Evolutionary conservation across 805 yeast genomes (phyloP), one percentile per base, ranked within the genome.

Genomic region (Candida coquimbonensis): DNA sequence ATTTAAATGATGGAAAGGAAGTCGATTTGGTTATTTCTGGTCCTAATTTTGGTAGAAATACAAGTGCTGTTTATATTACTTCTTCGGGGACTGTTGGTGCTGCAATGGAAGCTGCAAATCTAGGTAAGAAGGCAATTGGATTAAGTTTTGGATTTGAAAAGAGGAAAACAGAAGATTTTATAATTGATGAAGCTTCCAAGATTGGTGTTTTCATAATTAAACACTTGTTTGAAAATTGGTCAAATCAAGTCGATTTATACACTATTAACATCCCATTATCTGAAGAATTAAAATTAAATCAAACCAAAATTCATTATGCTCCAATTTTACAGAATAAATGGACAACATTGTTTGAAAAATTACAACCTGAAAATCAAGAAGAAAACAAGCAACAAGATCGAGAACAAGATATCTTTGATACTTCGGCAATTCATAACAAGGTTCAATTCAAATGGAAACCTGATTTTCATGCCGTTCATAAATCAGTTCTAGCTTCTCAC

Each of bases 61-160:
- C 96, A 2, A 80, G 91, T 24, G 88, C 95, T 7, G 77, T 91
- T 39, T 93, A 89, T 63, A 85, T 89, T 45, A 74, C 93, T 56
- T 80, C 96, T 5, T 83, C 95, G 54, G 99, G 99, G 13, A 93
- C 99, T 2, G 83, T 93, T 16, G 99, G 99, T 25, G 98, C 96
- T 4, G 93, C 97, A 1, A 77, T 90, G 88, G 99, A 93, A 66
- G 95, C 90, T 2, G 86, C 84, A 2, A 77, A 90, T 37, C 61
- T 73, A 19, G 83, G 81, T 0, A 67, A 65, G 14, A 81, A 73
- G 53, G 69, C 96, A 6, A 73, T 93, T 51, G 97, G 96, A 2
- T 57, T 93, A 32, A 85, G 95, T 34, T 91, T 80, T 72, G 93
- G 95, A n/a, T 93, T 83, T 59, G 78, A 74, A 44, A 49, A 63